Conservation (phyloP, 768 basidiomycete species). For the Lentinus brumalis region DNA sequence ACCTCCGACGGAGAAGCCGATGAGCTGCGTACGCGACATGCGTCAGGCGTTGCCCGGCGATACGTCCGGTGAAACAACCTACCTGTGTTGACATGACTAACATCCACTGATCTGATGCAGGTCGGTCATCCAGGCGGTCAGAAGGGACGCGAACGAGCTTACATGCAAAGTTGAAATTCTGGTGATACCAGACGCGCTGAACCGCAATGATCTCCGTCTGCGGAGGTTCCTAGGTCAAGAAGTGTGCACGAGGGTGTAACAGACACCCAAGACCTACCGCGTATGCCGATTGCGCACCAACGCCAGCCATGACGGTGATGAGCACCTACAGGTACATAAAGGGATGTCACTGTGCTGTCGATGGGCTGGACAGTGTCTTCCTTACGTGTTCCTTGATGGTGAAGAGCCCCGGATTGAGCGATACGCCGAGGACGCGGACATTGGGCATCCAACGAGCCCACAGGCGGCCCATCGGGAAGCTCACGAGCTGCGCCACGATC, state of each 20-base stretch:
- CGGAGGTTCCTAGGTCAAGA: not conserved
- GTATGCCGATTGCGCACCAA: conserved; percentile 63
- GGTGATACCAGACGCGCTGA: conserved; percentile 72
- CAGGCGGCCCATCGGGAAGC: conserved; percentile 66
- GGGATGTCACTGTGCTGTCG: conserved; percentile 39
- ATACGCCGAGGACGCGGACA: conserved; percentile 55
- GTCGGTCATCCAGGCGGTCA: not conserved
- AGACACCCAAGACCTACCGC: conserved; percentile 38
- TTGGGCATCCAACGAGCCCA: conserved; percentile 66
- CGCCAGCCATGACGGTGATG: conserved; percentile 70
- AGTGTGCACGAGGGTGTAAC: not conserved
- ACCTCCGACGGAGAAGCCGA: conserved; percentile 36
- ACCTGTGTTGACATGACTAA: conserved; percentile 33
- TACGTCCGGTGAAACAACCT: not conserved
- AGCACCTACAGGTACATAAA: conserved; percentile 43
- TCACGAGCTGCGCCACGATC: conserved; percentile 72
- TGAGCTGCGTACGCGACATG: conserved; percentile 19
- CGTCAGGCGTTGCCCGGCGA: not conserved
- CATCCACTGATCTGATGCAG: conserved; percentile 29
- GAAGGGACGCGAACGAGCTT: not conserved
- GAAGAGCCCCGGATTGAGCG: conserved; percentile 75
- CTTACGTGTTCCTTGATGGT: conserved; percentile 77
- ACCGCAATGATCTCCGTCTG: conserved; percentile 75
- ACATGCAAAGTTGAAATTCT: conserved; percentile 63
- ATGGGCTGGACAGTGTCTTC: conserved; percentile 16